phyloP scores from a whole-genome alignment of 2,329 filamentous ascomycete genomes.

The Fusarium domesticum region DNA sequence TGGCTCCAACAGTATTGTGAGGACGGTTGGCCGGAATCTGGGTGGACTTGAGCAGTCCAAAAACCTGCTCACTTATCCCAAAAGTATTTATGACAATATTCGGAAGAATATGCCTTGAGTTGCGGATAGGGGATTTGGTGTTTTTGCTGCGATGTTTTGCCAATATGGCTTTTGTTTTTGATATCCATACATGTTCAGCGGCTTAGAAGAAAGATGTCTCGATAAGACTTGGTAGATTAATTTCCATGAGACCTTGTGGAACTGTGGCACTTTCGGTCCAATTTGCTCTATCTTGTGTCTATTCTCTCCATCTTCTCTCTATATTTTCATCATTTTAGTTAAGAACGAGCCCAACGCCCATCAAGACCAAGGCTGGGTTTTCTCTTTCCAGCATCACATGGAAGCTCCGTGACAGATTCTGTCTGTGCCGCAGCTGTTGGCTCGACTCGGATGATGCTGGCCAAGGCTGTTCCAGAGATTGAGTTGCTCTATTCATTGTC shows the following conservation, averaged over 20 bases:
- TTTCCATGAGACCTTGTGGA: too few species aligned
- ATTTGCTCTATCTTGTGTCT: too few species aligned
- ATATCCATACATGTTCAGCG: too few species aligned
- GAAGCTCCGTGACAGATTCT: not conserved
- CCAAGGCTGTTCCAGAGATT: constrained; percentile 1
- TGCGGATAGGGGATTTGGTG: not conserved
- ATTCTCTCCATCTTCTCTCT: too few species aligned
- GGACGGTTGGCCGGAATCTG: constrained; percentile 46
- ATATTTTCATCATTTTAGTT: too few species aligned
- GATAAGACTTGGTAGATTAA: too few species aligned
- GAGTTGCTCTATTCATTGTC: not conserved
- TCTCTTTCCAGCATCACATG: too few species aligned
- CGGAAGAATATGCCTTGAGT: constrained; percentile 34
- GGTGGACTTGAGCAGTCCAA: constrained; percentile 45
- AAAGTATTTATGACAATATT: constrained; percentile 58
- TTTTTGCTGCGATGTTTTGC: constrained; percentile 1
- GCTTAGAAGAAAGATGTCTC: too few species aligned
- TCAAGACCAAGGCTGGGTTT: too few species aligned
- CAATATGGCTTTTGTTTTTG: not conserved
- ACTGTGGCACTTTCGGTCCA: too few species aligned
- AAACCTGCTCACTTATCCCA: constrained; percentile 56
- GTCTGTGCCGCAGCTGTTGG: not conserved
- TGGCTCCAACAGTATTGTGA: constrained; percentile 56
- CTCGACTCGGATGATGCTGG: not conserved
- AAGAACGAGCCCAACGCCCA: too few species aligned